Evolutionary conservation across 2,329 filamentous ascomycete species (phyloP).

Genomic region (Nigrograna mackinnonii): DNA sequence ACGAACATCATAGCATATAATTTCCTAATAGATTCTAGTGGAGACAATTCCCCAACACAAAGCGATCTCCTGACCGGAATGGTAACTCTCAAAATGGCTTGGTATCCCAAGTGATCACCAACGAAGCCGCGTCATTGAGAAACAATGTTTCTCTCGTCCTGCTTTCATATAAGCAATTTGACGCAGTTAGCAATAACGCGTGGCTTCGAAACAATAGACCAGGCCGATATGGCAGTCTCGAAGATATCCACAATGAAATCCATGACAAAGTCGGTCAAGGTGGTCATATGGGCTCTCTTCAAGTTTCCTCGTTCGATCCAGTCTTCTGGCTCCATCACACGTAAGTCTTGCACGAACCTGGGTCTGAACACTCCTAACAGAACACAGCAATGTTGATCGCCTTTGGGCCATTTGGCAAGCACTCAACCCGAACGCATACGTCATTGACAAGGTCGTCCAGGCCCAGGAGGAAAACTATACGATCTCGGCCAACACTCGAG

Average conservation of each 20-base stretch:
- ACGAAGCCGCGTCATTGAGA: slow-evolving; percentile 7
- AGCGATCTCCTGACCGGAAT: slow-evolving; percentile 3
- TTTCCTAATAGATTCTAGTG: slow-evolving; percentile 3
- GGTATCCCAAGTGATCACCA: slow-evolving; percentile 5
- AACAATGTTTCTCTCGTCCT: slow-evolving; percentile 10
- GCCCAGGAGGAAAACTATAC: slow-evolving; percentile 42
- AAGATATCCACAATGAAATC: slow-evolving; percentile 13
- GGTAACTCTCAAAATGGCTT: slow-evolving; percentile 5
- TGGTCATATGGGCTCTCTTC: slow-evolving; percentile 73
- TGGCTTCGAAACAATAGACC: slow-evolving; percentile 3
- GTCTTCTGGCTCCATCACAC: slow-evolving; percentile 50
- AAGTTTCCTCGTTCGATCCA: slow-evolving; percentile 77
- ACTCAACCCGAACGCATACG: slow-evolving; percentile 60
- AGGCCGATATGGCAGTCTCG: slow-evolving; percentile 8
- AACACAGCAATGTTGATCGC: slow-evolving; percentile 38
- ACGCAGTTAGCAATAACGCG: slow-evolving; percentile 9
- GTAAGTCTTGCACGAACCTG: slow-evolving; percentile 25
- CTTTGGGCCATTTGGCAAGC: slow-evolving; percentile 75
- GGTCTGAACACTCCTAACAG: not conserved
- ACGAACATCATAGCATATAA: not conserved
- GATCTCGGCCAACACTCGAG: slow-evolving; percentile 42
- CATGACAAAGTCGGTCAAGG: slow-evolving; percentile 49
- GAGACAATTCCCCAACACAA: slow-evolving; percentile 7
- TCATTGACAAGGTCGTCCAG: slow-evolving; percentile 57
- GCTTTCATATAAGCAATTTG: slow-evolving; percentile 9